A percentile compares a stretch with the other conserved stretches of the same genome.
Conservation (phyloP, 345 rosid species). For the Salix brachista region DNA sequence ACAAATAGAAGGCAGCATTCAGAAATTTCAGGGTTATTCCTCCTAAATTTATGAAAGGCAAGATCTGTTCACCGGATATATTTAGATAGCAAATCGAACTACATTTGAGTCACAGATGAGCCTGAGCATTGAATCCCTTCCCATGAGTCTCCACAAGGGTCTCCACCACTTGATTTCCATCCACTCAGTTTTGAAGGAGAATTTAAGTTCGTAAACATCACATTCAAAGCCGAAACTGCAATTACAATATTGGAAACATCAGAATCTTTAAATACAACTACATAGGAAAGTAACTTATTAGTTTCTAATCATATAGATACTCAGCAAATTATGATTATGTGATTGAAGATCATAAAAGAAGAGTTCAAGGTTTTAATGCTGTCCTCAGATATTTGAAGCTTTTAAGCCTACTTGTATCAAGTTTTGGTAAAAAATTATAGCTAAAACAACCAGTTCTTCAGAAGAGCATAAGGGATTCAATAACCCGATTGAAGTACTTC, state of each 20-base stretch:
- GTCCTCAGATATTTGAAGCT: too few relatives aligned
- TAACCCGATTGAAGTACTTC: too few relatives aligned
- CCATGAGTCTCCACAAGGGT: slow-evolving; percentile 89
- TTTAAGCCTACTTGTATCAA: too few relatives aligned
- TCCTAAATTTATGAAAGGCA: too few relatives aligned
- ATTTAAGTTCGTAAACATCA: slow-evolving; percentile 72
- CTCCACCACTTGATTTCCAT: slow-evolving; percentile 78
- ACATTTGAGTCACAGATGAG: slow-evolving; percentile 78
- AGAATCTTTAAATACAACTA: slow-evolving; percentile 7
- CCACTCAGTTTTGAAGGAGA: slow-evolving; percentile 63
- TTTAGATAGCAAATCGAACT: neutral
- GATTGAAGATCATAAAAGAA: too few relatives aligned
- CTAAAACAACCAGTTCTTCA: too few relatives aligned
- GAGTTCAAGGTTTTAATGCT: too few relatives aligned
- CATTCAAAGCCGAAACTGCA: slow-evolving; percentile 81
- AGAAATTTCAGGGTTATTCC: neutral
- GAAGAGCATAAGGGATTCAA: too few relatives aligned
- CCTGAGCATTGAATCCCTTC: slow-evolving; percentile 80
- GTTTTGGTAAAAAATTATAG: too few relatives aligned
- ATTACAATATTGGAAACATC: slow-evolving; percentile 9
- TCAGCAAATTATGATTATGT: too few relatives aligned
- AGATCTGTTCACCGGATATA: neutral
- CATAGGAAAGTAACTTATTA: neutral
- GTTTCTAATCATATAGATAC: too few relatives aligned
- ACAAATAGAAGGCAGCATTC: neutral